Percentiles rank a stretch among this genome's conserved stretches.
Evolutionary conservation across 1,284 basidiomycete genomes (phyloP).

Genomic region (Phaffia rhodozyma): DNA sequence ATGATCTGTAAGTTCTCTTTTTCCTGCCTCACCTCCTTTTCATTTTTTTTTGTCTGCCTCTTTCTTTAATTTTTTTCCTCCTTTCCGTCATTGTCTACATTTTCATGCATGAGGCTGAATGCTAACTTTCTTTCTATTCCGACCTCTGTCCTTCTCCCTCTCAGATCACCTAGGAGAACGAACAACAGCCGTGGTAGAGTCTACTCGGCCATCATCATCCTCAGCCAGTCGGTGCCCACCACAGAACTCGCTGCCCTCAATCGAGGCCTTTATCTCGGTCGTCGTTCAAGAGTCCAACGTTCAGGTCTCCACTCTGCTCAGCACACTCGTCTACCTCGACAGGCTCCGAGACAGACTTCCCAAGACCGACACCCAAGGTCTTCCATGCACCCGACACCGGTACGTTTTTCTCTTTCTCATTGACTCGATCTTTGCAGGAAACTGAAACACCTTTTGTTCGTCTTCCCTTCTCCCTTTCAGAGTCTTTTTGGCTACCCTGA

Average conservation of each 20-base stretch:
- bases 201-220: constrained; percentile 20
- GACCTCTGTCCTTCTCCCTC: constrained; percentile 28
- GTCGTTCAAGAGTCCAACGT: constrained; percentile 79
- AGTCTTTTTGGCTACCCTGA: constrained; percentile 88
- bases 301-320: constrained; percentile 79
- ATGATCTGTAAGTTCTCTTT: constrained; percentile 50
- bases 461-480: constrained; percentile 85
- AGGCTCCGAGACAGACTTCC: constrained; percentile 71
- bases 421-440: not conserved
- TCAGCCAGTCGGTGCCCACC: constrained; percentile 25
- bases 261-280: constrained; percentile 78
- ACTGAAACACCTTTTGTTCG: constrained; percentile 35
- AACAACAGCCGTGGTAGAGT: constrained; percentile 36
- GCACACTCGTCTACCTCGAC: constrained; percentile 87
- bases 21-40: not conserved
- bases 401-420: constrained; percentile 5
- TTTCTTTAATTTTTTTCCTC: not conserved
- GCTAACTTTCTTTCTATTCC: constrained; percentile 10
- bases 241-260: constrained; percentile 46
- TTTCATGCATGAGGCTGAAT: constrained; percentile 30
- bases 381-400: constrained; percentile 14
- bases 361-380: constrained; percentile 66
- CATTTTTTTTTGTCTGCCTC: not conserved
- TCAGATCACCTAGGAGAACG: constrained; percentile 37
- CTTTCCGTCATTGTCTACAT: constrained; percentile 22